Base-by-base conservation (phyloP, 2,329 filamentous ascomycete species). In the Trichophyton benhamiae region DNA sequence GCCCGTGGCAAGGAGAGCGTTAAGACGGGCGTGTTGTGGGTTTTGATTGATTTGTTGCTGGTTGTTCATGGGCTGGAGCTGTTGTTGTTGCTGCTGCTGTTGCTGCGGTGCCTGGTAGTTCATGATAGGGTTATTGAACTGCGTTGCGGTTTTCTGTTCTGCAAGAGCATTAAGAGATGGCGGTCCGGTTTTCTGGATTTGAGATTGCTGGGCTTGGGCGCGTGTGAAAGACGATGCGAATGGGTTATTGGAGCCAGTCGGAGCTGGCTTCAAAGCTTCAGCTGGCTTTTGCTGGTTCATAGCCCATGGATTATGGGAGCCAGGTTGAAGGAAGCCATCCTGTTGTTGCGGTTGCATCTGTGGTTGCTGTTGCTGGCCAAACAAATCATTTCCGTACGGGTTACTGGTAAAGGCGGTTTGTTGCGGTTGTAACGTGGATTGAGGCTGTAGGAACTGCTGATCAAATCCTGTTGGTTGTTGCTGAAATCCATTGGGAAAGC, bases 241-340 rank as follows among this genome's bases (percentile, higher is more conserved):
- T 1, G 94, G 94, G 72, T 99, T 99, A 79, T 99, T 99, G 15
- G 94, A 97, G 57, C 94, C 94, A 2, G 94, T 99, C 2, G 89
- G 87, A 71, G 90, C 87, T 3, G 91, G 88, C 71, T 88, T 86
- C 65, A 96, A 76, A 1, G 86, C 76, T 59, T 87, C 82, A 58
- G 74, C 70, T n/a, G 84, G 78, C 30, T 55, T 55, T 52, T 76
- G 72, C 63, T 82, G 79, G 67, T 79, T 82, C 65, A 79, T 80
- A 25, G 89, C 88, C 89, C 92, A 99, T 0, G 94, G 94, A 72
- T 99, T 99, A 77, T 97, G 95, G 74, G 84, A 95, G 41, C 91
- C 91, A 25, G 91, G 80, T 65, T 89, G 87, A 20, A 86, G 79
- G 20, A 83, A 79, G 58, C 83, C 69, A 86, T 87, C 65, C 53